phyloP scores from a whole-genome alignment of 2,329 filamentous ascomycete species.

The Phyllosticta capitalensis region DNA sequence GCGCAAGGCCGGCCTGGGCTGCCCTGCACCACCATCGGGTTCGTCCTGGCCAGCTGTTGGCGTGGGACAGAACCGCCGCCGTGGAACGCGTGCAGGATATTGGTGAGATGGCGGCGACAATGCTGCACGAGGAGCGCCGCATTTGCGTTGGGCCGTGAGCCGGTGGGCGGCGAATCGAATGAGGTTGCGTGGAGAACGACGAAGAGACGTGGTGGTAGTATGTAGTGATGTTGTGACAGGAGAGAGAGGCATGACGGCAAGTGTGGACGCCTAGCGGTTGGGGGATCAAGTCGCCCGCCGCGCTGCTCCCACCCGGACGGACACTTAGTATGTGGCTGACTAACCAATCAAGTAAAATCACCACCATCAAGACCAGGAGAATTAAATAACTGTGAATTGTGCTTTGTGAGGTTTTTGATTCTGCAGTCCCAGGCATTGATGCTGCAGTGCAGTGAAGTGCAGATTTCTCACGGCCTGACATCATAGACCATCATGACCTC shows the following conservation, averaged over 20 bases:
- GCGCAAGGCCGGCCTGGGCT: background rate
- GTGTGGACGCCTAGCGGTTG: background rate
- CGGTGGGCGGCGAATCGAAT: too few species aligned
- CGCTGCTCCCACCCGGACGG: background rate
- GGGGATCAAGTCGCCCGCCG: background rate
- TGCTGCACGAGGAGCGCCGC: background rate
- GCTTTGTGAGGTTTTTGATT: too few species aligned
- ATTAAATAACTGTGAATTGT: too few species aligned
- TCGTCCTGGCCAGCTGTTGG: background rate
- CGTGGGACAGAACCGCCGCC: background rate
- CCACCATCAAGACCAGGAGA: too few species aligned
- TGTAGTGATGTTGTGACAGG: background rate
- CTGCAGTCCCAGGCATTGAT: too few species aligned
- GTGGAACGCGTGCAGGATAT: background rate
- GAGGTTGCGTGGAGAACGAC: background rate
- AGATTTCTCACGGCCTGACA: too few species aligned
- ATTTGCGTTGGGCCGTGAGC: background rate
- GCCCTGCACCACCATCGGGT: background rate
- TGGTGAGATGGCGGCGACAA: background rate
- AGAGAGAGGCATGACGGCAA: background rate
- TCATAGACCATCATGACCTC: too few species aligned
- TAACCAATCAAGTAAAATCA: background rate
- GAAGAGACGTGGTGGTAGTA: background rate
- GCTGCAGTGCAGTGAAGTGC: too few species aligned
- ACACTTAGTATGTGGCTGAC: background rate